Percentiles rank a stretch among this genome's conserved stretches.
Evolutionary conservation across 257 asterid species (phyloP).

Genomic region (Osmanthus fragrans): DNA sequence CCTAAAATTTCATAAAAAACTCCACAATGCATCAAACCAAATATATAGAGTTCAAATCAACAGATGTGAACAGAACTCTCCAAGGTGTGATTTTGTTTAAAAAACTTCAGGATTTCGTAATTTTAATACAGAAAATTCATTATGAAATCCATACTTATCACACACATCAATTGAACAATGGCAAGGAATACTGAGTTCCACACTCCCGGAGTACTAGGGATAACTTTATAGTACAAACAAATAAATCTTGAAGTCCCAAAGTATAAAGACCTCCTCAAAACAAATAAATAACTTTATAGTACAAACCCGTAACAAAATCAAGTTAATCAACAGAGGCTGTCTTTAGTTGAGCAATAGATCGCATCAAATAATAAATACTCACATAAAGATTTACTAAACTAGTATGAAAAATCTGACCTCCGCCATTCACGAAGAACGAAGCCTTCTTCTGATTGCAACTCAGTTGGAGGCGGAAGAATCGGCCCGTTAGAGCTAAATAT

Average conservation of each 20-base stretch:
- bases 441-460: conserved; percentile 78
- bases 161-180: too few relatives aligned
- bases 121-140: not conserved
- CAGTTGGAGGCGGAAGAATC: conserved; percentile 75
- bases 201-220: too few relatives aligned
- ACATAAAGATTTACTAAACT: not conserved
- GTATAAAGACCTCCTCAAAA: too few relatives aligned
- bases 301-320: too few relatives aligned
- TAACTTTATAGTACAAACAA: too few relatives aligned
- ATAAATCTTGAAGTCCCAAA: too few relatives aligned
- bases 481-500: conserved; percentile 81
- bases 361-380: not conserved
- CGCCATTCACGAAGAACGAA: conserved; percentile 87
- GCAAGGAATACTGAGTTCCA: too few relatives aligned
- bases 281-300: too few relatives aligned
- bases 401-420: conserved; percentile 46
- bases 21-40: too few relatives aligned
- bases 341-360: not conserved
- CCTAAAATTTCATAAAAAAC: too few relatives aligned
- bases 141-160: not conserved
- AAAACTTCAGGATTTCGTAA: not conserved
- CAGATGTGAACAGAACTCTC: not conserved
- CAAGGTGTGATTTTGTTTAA: not conserved
- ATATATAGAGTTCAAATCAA: not conserved
- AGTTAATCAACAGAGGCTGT: too few relatives aligned